These are phyloP conservation scores for Lycium ferocissimum DNA, from an alignment of 257 asterid species.

Conservation along the genomic window DNA sequence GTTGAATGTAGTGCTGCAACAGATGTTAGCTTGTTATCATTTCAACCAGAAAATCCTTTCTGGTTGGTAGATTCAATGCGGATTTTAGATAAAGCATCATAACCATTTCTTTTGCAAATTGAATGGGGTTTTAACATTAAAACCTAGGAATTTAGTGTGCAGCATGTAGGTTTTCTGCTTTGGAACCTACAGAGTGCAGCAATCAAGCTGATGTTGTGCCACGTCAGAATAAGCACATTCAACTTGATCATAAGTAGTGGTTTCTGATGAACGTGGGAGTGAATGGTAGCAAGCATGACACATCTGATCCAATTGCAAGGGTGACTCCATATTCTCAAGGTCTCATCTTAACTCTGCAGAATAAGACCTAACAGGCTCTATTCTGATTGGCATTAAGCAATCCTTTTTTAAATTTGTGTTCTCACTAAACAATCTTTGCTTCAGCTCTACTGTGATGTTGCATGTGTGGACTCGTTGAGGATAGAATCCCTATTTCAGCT, in stretches of 20 bases:
- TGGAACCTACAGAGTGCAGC: neutral
- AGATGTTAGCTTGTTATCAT: neutral
- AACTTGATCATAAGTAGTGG: neutral
- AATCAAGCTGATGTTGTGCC: neutral
- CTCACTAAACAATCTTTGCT: neutral
- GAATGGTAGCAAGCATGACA: neutral
- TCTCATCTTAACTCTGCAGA: neutral
- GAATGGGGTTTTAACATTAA: neutral
- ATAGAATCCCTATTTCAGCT: too few relatives aligned
- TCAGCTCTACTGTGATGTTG: neutral
- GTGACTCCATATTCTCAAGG: neutral
- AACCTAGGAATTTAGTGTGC: neutral
- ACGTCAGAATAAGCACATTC: neutral
- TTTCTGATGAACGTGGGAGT: neutral
- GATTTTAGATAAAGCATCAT: neutral
- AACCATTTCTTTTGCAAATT: neutral
- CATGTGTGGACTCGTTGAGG: too few relatives aligned
- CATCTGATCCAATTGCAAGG: neutral
- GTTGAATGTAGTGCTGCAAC: neutral
- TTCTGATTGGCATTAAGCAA: neutral
- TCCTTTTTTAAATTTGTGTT: too few relatives aligned
- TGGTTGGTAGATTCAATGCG: neutral
- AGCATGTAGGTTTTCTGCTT: neutral
- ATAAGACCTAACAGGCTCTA: neutral
- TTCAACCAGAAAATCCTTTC: neutral